Base-by-base conservation (phyloP, 345 rosid species). In the Lumnitzera racemosa region DNA sequence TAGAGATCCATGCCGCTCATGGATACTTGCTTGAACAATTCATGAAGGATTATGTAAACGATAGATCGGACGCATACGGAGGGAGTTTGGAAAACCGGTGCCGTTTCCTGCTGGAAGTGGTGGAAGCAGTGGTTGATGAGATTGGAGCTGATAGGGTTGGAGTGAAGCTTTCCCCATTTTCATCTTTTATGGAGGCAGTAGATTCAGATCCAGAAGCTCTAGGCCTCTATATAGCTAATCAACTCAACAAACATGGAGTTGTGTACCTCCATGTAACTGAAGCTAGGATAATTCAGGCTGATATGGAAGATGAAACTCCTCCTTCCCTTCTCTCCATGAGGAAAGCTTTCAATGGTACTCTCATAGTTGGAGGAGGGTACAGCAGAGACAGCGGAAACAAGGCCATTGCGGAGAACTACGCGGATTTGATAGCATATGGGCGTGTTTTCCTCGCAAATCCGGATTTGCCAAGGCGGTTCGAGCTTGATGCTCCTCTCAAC, bases 11-110 rank as follows among this genome's bases (percentile, higher is more conserved):
- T 62, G 80, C 68, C 24, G 71, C 74, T 5, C 61, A 65, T 15
- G 71, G 79, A 0, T 77, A 65, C 61, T 57, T 80, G 49, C 51
- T 80, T 7, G 85, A 81, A 55, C 87, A 82, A 51, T 84, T 84
- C 67, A 13, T 81, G 69, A 81, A 81, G 65, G 90, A 84, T 62
- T 47, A 15, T 13, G 78, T 69, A 16, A 70, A 66, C 23, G 64
- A 69, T 60, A 59, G 75, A 53, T 64, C 71, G 1, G 83, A 74
- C 15, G 57, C 74, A 56, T 81, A 84, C 27, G 66, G 71, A 15
- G 66, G 66, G 25, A 61, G 47, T 56, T 56, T 68, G 51, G 71
- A 68, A 57, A 68, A 68, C 53, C 61, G 71, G 14, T 68, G 71
- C 24, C 61, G 71, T 6, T 61, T 68, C 57, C 52, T 61, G 29